These are phyloP conservation scores for Cladosporium sp. DNA, from an alignment of 2,329 filamentous ascomycete genomes.

Conservation along the genomic window DNA sequence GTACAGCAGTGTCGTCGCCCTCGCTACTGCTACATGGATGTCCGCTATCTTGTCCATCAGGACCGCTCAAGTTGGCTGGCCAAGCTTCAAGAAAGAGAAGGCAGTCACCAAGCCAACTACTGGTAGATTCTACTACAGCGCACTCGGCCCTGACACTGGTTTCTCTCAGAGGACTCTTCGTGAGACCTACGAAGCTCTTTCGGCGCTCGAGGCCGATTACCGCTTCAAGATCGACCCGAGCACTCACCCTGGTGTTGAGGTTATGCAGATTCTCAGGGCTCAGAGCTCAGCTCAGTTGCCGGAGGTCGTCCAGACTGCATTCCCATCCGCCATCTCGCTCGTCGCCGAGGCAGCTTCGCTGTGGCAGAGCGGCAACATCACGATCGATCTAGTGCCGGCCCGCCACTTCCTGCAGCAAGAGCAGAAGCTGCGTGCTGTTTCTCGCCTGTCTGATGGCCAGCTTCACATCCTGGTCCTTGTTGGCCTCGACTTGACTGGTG, in stretches of 20 bases:
- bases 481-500: constrained; percentile 12
- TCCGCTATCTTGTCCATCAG: constrained; percentile 44
- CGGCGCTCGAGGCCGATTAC: constrained; percentile 37
- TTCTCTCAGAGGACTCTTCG: constrained; percentile 27
- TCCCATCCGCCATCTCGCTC: constrained; percentile 35
- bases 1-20: constrained; percentile 44
- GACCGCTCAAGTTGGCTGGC: constrained; percentile 44
- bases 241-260: constrained; percentile 39
- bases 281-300: constrained; percentile 33
- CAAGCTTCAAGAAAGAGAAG: constrained; percentile 18
- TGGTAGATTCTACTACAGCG: constrained; percentile 10
- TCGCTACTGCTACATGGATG: constrained; percentile 47
- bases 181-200: constrained; percentile 23
- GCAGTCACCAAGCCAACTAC: constrained; percentile 15
- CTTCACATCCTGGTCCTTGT: constrained; percentile 18
- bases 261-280: constrained; percentile 35
- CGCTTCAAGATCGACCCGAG: constrained; percentile 37
- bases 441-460: constrained; percentile 5
- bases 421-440: constrained; percentile 12
- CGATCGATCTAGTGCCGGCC: constrained; percentile 18
- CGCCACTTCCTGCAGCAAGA: constrained; percentile 13
- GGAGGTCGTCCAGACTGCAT: constrained; percentile 36
- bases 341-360: constrained; percentile 30
- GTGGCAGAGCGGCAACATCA: constrained; percentile 20
- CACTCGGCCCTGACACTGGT: constrained; percentile 14